These are phyloP conservation scores for Gypsophila paniculata DNA, from an alignment of 179 eudicot genomes.

Conservation along the genomic window DNA sequence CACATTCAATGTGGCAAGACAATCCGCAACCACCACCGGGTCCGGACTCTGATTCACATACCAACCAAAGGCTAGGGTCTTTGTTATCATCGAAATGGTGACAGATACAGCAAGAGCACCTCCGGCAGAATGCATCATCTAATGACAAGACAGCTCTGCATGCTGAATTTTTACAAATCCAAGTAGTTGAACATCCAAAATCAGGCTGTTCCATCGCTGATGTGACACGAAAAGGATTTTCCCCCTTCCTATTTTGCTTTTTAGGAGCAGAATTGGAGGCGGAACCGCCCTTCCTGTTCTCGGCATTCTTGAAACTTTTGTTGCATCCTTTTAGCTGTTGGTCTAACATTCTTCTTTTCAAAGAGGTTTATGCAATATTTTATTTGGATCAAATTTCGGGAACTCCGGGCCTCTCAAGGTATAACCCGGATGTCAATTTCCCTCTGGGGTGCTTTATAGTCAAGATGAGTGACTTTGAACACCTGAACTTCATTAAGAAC, in stretches of 20 bases:
- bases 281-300: slow-evolving; percentile 39
- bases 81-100: slow-evolving; percentile 84
- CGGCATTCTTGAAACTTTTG: slow-evolving; percentile 48
- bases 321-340: slow-evolving; percentile 47
- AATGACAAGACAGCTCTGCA: slow-evolving; percentile 57
- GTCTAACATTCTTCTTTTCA: slow-evolving; percentile 44
- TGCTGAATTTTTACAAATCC: slow-evolving; percentile 83
- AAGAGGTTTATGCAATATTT: slow-evolving; percentile 28
- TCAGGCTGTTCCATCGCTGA: slow-evolving; percentile 35
- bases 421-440: slow-evolving; percentile 30
- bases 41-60: slow-evolving; percentile 60
- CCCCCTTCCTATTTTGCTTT: slow-evolving; percentile 61
- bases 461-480: slow-evolving; percentile 40
- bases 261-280: slow-evolving; percentile 38
- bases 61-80: slow-evolving; percentile 95
- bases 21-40: slow-evolving; percentile 60
- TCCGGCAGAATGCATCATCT: slow-evolving; percentile 62
- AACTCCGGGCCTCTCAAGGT: slow-evolving; percentile 34
- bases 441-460: slow-evolving; percentile 44
- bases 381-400: slow-evolving; percentile 32
- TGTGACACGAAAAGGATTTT: slow-evolving; percentile 48
- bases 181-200: slow-evolving; percentile 37
- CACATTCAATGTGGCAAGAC: slow-evolving; percentile 94
- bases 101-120: slow-evolving; percentile 96
- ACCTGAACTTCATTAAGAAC: slow-evolving; percentile 30